These are phyloP conservation scores for Aureobasidium musti DNA, from an alignment of 2,329 filamentous ascomycete genomes.

Conservation along the genomic window DNA sequence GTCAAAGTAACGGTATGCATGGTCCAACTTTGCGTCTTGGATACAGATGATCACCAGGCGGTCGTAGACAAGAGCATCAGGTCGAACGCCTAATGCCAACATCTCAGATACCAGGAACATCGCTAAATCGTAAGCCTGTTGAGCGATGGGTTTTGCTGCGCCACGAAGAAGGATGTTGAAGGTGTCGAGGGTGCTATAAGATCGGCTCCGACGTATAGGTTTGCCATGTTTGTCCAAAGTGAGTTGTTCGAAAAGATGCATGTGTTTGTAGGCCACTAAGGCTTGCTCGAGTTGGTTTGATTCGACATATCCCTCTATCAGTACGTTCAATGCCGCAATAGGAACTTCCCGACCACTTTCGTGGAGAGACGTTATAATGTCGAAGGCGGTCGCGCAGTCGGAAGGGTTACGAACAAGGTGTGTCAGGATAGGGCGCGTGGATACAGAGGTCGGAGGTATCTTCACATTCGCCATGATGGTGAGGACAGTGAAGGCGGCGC, in stretches of 20 bases:
- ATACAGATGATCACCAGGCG: constrained; percentile 60
- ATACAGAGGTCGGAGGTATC: constrained; percentile 58
- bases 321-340: constrained; percentile 52
- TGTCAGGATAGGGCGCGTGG: constrained; percentile 64
- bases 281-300: constrained; percentile 53
- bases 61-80: constrained; percentile 63
- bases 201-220: constrained; percentile 28
- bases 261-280: constrained; percentile 61
- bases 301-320: constrained; percentile 56
- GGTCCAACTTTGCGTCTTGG: constrained; percentile 36
- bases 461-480: constrained; percentile 71
- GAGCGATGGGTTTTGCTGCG: constrained; percentile 32
- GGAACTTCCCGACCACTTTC: constrained; percentile 54
- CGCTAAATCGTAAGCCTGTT: constrained; percentile 54
- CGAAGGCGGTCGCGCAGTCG: constrained; percentile 57
- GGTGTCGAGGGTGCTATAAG: constrained; percentile 51
- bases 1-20: constrained; percentile 39
- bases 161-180: constrained; percentile 59
- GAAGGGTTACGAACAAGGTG: constrained; percentile 54
- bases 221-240: background rate
- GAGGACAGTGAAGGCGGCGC: constrained; percentile 67
- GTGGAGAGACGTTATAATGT: constrained; percentile 59
- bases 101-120: constrained; percentile 66
- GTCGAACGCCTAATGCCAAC: constrained; percentile 56
- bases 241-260: constrained; percentile 49